A percentile compares a stretch with the other conserved stretches of the same genome.
phyloP scores from a whole-genome alignment of 192 early-diverging fungal species.

The Backusella westeae region DNA sequence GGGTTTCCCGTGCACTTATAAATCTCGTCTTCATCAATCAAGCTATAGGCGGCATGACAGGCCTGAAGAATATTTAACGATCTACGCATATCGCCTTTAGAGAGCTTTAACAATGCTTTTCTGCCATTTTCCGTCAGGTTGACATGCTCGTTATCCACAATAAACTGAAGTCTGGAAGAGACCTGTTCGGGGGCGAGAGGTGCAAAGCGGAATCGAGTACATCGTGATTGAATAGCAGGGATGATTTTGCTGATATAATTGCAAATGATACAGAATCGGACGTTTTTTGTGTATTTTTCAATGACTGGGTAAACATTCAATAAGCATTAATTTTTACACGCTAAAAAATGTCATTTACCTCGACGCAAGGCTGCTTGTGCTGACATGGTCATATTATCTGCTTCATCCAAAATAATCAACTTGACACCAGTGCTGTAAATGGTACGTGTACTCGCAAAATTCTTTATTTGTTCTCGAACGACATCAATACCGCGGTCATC shows the following conservation, averaged over 20 bases:
- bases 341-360: conserved; percentile 43
- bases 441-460: conserved; percentile 93
- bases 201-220: conserved; percentile 94
- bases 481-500: conserved; percentile 99
- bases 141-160: conserved; percentile 72
- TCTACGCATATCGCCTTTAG: conserved; percentile 96
- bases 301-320: conserved; percentile 60
- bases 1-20: conserved; percentile 95
- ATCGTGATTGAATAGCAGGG: conserved; percentile 97
- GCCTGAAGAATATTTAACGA: conserved; percentile 96
- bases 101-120: conserved; percentile 78
- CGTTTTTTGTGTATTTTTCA: conserved; percentile 97
- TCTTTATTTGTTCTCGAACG: conserved; percentile 97
- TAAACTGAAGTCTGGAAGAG: conserved; percentile 67
- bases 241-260: conserved; percentile 98
- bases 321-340: not conserved
- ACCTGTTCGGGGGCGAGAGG: conserved; percentile 83
- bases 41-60: conserved; percentile 82
- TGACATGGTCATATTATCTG: conserved; percentile 91
- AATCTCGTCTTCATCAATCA: conserved; percentile 73
- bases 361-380: conserved; percentile 93
- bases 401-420: conserved; percentile 96
- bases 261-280: conserved; percentile 98
- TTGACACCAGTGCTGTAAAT: conserved; percentile 94
- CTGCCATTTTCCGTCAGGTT: conserved; percentile 79